A percentile compares a stretch with the other conserved stretches of the same genome.
Conservation (phyloP, 2,329 filamentous ascomycete genomes). For the Zymoseptoria tritici region DNA sequence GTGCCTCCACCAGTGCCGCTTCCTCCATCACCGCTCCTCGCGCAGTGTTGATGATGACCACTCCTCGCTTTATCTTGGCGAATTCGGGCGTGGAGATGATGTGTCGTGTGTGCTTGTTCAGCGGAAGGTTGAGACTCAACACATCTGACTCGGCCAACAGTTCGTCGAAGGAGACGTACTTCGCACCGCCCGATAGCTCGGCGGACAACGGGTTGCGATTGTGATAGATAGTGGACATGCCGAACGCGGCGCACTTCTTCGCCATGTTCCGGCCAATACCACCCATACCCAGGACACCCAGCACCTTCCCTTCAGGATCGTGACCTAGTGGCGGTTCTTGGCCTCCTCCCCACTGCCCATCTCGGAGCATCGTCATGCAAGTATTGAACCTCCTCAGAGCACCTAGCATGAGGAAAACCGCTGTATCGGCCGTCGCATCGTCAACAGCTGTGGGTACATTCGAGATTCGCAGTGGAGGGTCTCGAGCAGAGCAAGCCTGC, state of each 20-base stretch:
- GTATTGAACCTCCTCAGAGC: constrained; percentile 66
- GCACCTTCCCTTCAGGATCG: constrained; percentile 68
- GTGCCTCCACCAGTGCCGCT: constrained; percentile 65
- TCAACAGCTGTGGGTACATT: constrained; percentile 77
- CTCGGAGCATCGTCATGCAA: constrained; percentile 58
- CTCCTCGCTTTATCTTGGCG: constrained; percentile 66
- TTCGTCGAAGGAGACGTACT: constrained; percentile 67
- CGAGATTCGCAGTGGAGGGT: constrained; percentile 57
- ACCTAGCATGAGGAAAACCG: constrained; percentile 73
- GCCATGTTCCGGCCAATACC: constrained; percentile 74
- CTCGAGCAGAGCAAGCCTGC: constrained; percentile 42
- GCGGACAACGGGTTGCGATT: constrained; percentile 58
- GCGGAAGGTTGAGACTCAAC: constrained; percentile 68
- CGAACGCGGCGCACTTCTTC: constrained; percentile 65
- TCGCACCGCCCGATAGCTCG: constrained; percentile 50
- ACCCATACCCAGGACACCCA: constrained; percentile 81
- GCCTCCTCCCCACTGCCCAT: constrained; percentile 59
- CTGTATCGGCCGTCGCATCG: constrained; percentile 74
- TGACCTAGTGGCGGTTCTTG: constrained; percentile 54
- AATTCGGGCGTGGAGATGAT: constrained; percentile 67
- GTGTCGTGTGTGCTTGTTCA: constrained; percentile 68
- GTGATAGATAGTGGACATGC: constrained; percentile 48
- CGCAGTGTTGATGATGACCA: constrained; percentile 75
- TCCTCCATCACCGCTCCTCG: constrained; percentile 79
- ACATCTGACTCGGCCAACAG: constrained; percentile 65